These are phyloP conservation scores for Panicum virgatum DNA, from an alignment of 202 grass and related monocot genomes.

Conservation along the genomic window DNA sequence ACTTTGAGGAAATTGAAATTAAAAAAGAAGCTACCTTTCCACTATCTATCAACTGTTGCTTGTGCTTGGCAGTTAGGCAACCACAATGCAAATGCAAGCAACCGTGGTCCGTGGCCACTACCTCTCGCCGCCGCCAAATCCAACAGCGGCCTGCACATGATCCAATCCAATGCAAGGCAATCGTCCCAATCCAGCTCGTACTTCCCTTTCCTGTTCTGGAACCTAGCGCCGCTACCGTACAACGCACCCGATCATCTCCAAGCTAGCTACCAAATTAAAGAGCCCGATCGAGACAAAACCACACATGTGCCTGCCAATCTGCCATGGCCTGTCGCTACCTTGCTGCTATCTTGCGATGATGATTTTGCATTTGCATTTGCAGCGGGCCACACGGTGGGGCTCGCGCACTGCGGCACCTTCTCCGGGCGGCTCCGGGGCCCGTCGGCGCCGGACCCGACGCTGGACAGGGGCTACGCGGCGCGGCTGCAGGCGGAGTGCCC, in stretches of 20 bases:
- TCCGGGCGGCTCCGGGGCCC: slow-evolving; percentile 27
- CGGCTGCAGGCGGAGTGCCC: slow-evolving; percentile 51
- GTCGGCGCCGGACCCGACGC: slow-evolving; percentile 32
- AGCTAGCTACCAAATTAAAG: too few species aligned
- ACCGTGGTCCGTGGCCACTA: not conserved
- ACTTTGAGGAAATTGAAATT: too few species aligned
- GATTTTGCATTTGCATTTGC: not conserved
- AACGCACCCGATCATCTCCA: not conserved
- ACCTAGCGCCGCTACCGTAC: not conserved
- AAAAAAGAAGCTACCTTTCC: not conserved
- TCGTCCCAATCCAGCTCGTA: too few species aligned
- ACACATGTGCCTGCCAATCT: not conserved
- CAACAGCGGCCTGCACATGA: not conserved
- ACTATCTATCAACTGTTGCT: not conserved
- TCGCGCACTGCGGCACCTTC: slow-evolving; percentile 57
- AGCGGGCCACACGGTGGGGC: slow-evolving; percentile 60
- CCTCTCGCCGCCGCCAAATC: too few species aligned
- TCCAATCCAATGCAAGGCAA: not conserved
- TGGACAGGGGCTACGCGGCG: slow-evolving; percentile 40
- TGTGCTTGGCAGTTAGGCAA: not conserved
- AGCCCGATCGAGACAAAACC: too few species aligned
- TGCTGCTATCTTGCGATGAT: too few species aligned
- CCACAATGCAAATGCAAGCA: not conserved
- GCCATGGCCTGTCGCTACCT: not conserved
- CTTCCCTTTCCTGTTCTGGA: not conserved